Percentiles rank a stretch among this genome's conserved stretches.
phyloP scores from a whole-genome alignment of 768 basidiomycete species.

The Phlebiopsis gigantea region DNA sequence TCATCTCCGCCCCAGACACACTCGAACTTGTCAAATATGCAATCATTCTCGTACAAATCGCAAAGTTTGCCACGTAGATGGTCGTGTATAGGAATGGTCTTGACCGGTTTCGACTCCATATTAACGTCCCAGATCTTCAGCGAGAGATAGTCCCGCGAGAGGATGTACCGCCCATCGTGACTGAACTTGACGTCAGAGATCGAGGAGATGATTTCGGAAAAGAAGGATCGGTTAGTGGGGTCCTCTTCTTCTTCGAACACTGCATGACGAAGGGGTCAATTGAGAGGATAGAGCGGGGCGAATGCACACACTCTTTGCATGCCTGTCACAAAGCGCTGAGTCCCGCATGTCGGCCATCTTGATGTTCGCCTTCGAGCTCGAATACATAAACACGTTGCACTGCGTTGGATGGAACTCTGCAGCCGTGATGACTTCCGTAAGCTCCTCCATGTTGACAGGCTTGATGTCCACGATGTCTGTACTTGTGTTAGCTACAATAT shows the following conservation, averaged over 20 bases:
- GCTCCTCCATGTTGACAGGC: conserved; percentile 98
- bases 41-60: conserved; percentile 98
- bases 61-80: conserved; percentile 96
- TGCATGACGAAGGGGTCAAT: conserved; percentile 28
- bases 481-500: not conserved
- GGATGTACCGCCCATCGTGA: conserved; percentile 92
- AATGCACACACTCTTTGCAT: conserved; percentile 81
- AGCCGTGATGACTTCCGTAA: conserved; percentile 99
- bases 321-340: conserved; percentile 91
- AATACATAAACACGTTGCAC: conserved; percentile 97
- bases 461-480: conserved; percentile 99
- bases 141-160: conserved; percentile 95
- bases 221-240: conserved; percentile 95
- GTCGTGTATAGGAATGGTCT: conserved; percentile 98
- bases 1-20: conserved; percentile 97
- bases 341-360: conserved; percentile 99
- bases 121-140: conserved; percentile 99
- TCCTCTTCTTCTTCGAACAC: conserved; percentile 99
- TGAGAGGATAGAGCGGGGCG: conserved; percentile 1
- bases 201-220: conserved; percentile 98
- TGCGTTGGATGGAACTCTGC: conserved; percentile 97
- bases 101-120: conserved; percentile 94
- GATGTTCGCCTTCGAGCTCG: conserved; percentile 98
- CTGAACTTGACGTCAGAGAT: conserved; percentile 99
- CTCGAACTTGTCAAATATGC: conserved; percentile 99